Base-by-base conservation (phyloP, 2,329 filamentous ascomycete species). In the Alternaria sp. region DNA sequence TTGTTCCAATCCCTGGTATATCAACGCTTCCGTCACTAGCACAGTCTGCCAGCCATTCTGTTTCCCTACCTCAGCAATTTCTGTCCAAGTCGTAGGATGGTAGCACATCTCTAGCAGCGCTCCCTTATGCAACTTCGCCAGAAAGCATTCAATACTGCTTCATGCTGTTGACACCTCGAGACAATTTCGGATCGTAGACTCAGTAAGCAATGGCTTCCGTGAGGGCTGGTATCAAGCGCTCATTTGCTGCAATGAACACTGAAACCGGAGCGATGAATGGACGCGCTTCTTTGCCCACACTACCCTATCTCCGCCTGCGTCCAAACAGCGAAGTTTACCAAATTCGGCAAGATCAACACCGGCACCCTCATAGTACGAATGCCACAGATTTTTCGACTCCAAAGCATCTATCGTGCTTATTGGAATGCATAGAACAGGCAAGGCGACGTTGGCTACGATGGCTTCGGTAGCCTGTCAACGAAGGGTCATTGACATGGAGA, bases 31-130 rank as follows among this genome's bases (percentile, higher is more conserved):
- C 0, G 90, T 92, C 0, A 90, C 90, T 5, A 91, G 75, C 24
- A 93, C 89, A 1, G 93, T 87, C 76, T 88, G 84, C 90, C 90
- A 93, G 0, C 88, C 88, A 9, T 82, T 81, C 3, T 79, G 76
- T 67, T 86, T 82, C 0, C 88, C 86, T 40, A 92, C 68, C 41
- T 82, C 83, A 1, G 85, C 86, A 48, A 92, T 84, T 65, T 84
- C 82, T 0, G 91, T 93, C 65, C 67, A 74, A 0, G 89, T 88
- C 3, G 82, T 76, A 0, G 91, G 91, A 72, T 93, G 91, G 74
- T 93, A 93, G 80, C 90, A 93, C 90, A 94, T 93, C 76, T 93
- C 90, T 59, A 93, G 75, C 56, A 93, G 85, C 6, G 86, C 86
- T 6, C 89, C 90, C 76, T 89, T 89, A 60, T 84, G 78, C 29